Evolutionary conservation across 495 filamentous ascomycete species (phyloP).

Genomic region (Neurospora pannonica): DNA sequence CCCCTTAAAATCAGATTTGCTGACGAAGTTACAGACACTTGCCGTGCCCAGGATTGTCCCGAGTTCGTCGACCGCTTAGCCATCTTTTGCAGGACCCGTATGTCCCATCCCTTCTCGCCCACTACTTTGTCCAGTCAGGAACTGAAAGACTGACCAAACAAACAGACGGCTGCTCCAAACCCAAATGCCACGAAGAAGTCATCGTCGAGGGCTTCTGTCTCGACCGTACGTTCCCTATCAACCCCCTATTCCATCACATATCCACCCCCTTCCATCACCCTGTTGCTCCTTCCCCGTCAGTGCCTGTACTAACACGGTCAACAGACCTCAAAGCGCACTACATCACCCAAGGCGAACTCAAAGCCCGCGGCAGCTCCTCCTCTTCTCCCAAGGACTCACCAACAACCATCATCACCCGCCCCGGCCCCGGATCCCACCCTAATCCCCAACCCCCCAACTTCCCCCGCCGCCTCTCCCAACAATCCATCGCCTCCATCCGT

Average conservation of each 20-base stretch:
- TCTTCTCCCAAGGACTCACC: not conserved
- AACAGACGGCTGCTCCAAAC: slow-evolving; percentile 12
- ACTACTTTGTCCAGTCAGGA: not conserved
- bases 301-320: not conserved
- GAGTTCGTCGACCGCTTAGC: slow-evolving; percentile 8
- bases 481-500: not conserved
- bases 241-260: not conserved
- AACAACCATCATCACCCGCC: not conserved
- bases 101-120: not conserved
- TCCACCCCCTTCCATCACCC: not conserved
- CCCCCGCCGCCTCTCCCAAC: not conserved
- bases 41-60: slow-evolving; percentile 9
- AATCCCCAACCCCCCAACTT: not conserved
- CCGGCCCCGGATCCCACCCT: not conserved
- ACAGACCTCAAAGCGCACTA: slow-evolving; percentile 19
- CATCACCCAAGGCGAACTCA: slow-evolving; percentile 12
- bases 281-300: not conserved
- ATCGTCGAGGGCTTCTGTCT: slow-evolving; percentile 15
- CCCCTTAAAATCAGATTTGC: not conserved
- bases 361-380: not conserved
- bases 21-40: slow-evolving; percentile 11
- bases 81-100: slow-evolving; percentile 14
- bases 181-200: slow-evolving; percentile 10
- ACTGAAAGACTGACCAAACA: not conserved
- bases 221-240: slow-evolving; percentile 6